Conservation (phyloP, 352 stramenopile genomes). For the Pythium coloratum region DNA sequence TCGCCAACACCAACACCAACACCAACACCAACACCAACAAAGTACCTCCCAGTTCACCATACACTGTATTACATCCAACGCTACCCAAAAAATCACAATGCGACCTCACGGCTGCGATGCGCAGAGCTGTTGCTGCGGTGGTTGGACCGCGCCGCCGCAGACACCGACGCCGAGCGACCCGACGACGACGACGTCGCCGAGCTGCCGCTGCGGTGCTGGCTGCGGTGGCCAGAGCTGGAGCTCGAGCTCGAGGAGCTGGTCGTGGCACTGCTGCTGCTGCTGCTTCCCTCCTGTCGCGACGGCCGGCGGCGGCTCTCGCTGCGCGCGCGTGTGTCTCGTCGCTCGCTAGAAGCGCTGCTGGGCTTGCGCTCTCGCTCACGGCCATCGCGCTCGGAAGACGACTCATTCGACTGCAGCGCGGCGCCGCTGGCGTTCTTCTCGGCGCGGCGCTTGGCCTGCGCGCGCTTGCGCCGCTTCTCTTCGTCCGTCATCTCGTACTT, state of each 20-base stretch:
- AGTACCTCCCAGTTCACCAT: too few species aligned
- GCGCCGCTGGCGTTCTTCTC: constrained; percentile 55
- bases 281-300: constrained; percentile 31
- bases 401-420: not conserved
- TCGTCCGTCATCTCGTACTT: constrained; percentile 83
- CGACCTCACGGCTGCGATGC: constrained; percentile 13
- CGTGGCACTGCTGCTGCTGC: constrained; percentile 20
- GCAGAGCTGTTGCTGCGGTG: not conserved
- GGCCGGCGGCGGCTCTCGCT: constrained; percentile 21
- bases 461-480: constrained; percentile 72
- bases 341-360: constrained; percentile 24
- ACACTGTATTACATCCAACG: not conserved
- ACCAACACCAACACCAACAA: not conserved
- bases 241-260: constrained; percentile 32
- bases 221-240: constrained; percentile 32
- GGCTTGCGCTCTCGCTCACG: constrained; percentile 7
- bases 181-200: constrained; percentile 30
- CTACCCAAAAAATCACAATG: constrained; percentile 1
- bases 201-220: constrained; percentile 29
- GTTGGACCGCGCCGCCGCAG: constrained; percentile 4
- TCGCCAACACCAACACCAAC: not conserved
- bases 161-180: not conserved
- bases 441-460: constrained; percentile 55
- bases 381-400: not conserved
- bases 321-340: constrained; percentile 19